A percentile compares a stretch with the other conserved stretches of the same genome.
phyloP scores from a whole-genome alignment of 2,329 filamentous ascomycete genomes.

The Aspergillus sp. region DNA sequence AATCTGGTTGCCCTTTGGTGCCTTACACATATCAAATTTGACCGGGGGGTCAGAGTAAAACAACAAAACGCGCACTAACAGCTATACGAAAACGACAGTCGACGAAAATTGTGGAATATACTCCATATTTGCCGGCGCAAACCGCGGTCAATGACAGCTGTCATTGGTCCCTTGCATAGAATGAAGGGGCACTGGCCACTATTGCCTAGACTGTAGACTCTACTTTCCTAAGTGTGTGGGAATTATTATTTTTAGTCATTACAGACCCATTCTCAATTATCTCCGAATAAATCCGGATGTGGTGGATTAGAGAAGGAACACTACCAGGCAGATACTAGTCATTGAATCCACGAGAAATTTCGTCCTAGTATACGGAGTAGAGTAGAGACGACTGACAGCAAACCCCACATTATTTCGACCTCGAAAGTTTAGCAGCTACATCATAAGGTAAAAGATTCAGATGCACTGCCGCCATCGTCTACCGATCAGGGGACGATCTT shows the following conservation, averaged over 20 bases:
- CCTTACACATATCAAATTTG: not conserved
- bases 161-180: constrained; percentile 8
- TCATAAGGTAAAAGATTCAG: not conserved
- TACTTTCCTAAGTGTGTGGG: not conserved
- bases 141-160: constrained; percentile 11
- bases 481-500: not conserved
- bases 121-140: not conserved
- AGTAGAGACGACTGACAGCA: too few species aligned
- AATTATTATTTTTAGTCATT: not conserved
- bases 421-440: not conserved
- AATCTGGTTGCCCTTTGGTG: not conserved
- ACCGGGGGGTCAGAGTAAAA: not conserved
- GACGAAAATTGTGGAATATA: not conserved
- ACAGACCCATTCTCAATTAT: not conserved
- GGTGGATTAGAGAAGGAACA: not conserved
- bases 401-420: not conserved
- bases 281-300: not conserved
- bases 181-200: not conserved
- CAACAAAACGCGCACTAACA: not conserved
- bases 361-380: too few species aligned
- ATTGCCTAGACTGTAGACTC: not conserved
- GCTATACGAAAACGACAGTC: not conserved
- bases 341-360: too few species aligned
- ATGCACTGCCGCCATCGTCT: not conserved
- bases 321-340: too few species aligned